Evolutionary conservation across 2,329 filamentous ascomycete genomes (phyloP).

Genomic region (Bipolaris bicolor): DNA sequence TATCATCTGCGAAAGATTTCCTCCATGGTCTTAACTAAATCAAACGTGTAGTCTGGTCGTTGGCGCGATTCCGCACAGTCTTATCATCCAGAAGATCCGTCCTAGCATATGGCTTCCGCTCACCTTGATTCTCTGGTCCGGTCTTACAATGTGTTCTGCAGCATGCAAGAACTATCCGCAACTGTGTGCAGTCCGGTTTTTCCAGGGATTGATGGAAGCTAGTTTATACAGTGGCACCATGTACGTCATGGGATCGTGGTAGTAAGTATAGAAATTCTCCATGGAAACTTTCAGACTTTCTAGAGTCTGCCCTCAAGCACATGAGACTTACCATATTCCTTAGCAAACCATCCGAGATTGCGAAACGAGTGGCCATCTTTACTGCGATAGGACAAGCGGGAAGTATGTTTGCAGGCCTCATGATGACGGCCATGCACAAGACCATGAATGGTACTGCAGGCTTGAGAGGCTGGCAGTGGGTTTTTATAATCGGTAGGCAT

Average conservation of each 20-base stretch:
- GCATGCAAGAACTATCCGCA: conserved; percentile 31
- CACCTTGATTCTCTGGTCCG: conserved; percentile 31
- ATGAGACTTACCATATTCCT: background rate
- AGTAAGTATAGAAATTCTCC: conserved; percentile 25
- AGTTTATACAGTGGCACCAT: conserved; percentile 31
- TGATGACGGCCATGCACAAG: conserved; percentile 37
- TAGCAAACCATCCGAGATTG: conserved; percentile 33
- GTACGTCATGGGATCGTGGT: conserved; percentile 36
- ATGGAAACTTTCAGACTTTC: background rate
- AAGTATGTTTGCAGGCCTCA: conserved; percentile 36
- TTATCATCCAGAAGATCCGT: conserved; percentile 33
- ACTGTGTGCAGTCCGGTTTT: conserved; percentile 29
- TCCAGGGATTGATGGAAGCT: conserved; percentile 31
- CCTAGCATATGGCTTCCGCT: conserved; percentile 33
- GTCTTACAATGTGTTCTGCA: conserved; percentile 35
- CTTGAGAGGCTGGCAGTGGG: conserved; percentile 35
- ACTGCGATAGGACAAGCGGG: conserved; percentile 31
- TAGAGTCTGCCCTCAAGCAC: background rate
- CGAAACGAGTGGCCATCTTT: conserved; percentile 34
- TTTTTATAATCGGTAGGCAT: conserved; percentile 29
- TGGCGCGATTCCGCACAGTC: conserved; percentile 29
- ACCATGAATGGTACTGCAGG: conserved; percentile 27
- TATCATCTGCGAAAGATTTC: background rate
- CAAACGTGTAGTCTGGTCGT: conserved; percentile 20
- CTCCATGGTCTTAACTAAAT: background rate